A percentile compares a stretch with the other conserved stretches of the same genome.
phyloP scores from a whole-genome alignment of 129 eudicot species.

The Ambrosia artemisiifolia region DNA sequence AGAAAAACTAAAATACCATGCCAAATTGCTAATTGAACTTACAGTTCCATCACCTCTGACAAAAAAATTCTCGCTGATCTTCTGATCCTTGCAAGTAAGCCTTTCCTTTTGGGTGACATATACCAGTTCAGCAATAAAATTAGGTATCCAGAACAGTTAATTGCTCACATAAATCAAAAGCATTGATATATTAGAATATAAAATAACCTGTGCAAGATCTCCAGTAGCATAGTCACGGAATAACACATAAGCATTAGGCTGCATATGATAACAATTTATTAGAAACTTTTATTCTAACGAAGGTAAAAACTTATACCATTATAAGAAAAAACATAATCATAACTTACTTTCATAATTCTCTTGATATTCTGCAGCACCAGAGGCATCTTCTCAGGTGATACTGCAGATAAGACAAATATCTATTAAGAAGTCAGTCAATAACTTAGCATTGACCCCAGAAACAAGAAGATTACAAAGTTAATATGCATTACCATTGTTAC shows the following conservation, averaged over 20 bases:
- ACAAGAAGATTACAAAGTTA: slow-evolving; percentile 1
- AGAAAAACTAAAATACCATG: slow-evolving; percentile 1
- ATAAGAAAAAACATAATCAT: not conserved
- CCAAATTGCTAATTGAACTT: slow-evolving; percentile 32
- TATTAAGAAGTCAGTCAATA: slow-evolving; percentile 62
- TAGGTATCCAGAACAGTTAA: not conserved
- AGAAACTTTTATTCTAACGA: not conserved
- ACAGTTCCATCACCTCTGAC: slow-evolving; percentile 99
- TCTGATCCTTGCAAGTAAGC: slow-evolving; percentile 82
- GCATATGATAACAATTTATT: slow-evolving; percentile 29
- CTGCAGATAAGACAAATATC: slow-evolving; percentile 99
- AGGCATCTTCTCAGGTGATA: slow-evolving; percentile 92
- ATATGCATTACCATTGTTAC: slow-evolving; percentile 76
- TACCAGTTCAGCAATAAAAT: slow-evolving; percentile 10
- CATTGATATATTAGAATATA: not conserved
- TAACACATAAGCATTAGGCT: slow-evolving; percentile 79
- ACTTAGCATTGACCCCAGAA: slow-evolving; percentile 5
- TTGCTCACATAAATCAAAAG: too few species aligned
- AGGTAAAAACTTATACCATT: not conserved
- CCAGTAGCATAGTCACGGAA: slow-evolving; percentile 99
- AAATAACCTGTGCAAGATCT: slow-evolving; percentile 95
- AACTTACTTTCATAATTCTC: slow-evolving; percentile 70
- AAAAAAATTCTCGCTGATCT: slow-evolving; percentile 88
- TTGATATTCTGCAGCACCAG: slow-evolving; percentile 60
- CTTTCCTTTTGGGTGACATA: slow-evolving; percentile 54